These are phyloP conservation scores for Auriscalpium vulgare DNA, from an alignment of 768 basidiomycete genomes.

Conservation along the genomic window DNA sequence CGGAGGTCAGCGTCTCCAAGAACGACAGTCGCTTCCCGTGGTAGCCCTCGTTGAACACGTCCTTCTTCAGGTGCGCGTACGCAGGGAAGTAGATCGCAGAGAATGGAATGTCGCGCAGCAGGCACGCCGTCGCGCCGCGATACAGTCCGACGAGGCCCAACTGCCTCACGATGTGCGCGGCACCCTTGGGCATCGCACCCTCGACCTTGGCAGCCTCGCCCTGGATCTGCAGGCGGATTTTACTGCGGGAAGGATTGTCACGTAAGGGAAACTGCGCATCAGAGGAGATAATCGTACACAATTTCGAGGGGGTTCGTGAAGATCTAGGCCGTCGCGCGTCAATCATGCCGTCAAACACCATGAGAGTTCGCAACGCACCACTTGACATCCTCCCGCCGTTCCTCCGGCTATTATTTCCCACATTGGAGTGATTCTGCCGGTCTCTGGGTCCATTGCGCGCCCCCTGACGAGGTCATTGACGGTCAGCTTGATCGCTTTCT, in stretches of 20 bases:
- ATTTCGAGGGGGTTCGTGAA: constrained; percentile 98
- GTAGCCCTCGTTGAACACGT: constrained; percentile 92
- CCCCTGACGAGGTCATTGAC: constrained; percentile 88
- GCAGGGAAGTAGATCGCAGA: constrained; percentile 89
- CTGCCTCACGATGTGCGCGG: constrained; percentile 87
- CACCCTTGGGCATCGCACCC: constrained; percentile 75
- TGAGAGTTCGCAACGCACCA: constrained; percentile 50
- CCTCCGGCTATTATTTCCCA: constrained; percentile 94
- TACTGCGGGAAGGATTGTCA: constrained; percentile 34
- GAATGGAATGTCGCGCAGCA: constrained; percentile 94
- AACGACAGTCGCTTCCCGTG: constrained; percentile 91
- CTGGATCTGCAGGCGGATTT: constrained; percentile 92
- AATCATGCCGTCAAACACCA: neutral
- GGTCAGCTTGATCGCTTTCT: constrained; percentile 97
- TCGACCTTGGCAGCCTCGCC: constrained; percentile 89
- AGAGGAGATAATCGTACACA: constrained; percentile 47
- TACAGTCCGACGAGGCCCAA: constrained; percentile 90
- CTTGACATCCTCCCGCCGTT: constrained; percentile 93
- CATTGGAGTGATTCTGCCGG: constrained; percentile 83
- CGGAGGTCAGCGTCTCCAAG: constrained; percentile 78
- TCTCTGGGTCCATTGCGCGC: constrained; percentile 86
- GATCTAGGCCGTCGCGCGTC: constrained; percentile 38
- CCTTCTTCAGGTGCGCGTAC: constrained; percentile 86
- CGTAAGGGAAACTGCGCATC: neutral
- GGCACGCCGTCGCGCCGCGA: constrained; percentile 86